Base-by-base conservation (phyloP, 2,329 filamentous ascomycete genomes). In the Colletotrichum somersetense region DNA sequence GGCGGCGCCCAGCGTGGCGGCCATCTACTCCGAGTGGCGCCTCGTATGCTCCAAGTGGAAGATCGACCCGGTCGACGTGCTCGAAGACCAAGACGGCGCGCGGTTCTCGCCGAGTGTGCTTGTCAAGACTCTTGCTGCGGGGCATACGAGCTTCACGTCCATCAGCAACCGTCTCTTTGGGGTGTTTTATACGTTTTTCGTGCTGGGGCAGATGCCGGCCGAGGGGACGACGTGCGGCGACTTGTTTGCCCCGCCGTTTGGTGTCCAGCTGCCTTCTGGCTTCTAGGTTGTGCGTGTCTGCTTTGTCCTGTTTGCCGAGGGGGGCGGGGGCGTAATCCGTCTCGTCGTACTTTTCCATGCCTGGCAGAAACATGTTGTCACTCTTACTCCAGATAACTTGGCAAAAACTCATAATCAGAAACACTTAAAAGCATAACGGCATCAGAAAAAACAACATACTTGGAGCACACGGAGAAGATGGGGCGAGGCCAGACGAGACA, bases 1-100 rank as follows among this genome's bases (percentile, higher is more conserved):
- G 50, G 58, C 59, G 14, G 66, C 59, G 33, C 58, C 66, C 40
- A 68, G 66, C 66, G 66, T 68, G 59, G 66, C 66, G n/a, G 14
- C 66, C 52, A 52, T 68, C 40, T 64, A 64, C 18, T 52, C 59
- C 3, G 59, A 64, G 38, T 68, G 66, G 66, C 66, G 59, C 42
- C 59, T 64, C 42, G 52, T 68, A 30, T 68, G 66, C n/a, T n/a
- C n/a, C n/a, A n/a, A n/a, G n/a, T n/a, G n/a, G n/a, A n/a, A n/a
- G n/a, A n/a, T n/a, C n/a, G n/a, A n/a, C n/a, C n/a, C n/a, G n/a
- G n/a, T n/a, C n/a, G n/a, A n/a, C n/a, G n/a, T n/a, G n/a, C n/a
- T n/a, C n/a, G n/a, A n/a, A n/a, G n/a, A n/a, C n/a, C n/a, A n/a
- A n/a, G n/a, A n/a, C n/a, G n/a, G n/a, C n/a, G n/a, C n/a, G n/a